Evolutionary conservation across 768 basidiomycete species (phyloP).

Genomic region (Hericium erinaceus): DNA sequence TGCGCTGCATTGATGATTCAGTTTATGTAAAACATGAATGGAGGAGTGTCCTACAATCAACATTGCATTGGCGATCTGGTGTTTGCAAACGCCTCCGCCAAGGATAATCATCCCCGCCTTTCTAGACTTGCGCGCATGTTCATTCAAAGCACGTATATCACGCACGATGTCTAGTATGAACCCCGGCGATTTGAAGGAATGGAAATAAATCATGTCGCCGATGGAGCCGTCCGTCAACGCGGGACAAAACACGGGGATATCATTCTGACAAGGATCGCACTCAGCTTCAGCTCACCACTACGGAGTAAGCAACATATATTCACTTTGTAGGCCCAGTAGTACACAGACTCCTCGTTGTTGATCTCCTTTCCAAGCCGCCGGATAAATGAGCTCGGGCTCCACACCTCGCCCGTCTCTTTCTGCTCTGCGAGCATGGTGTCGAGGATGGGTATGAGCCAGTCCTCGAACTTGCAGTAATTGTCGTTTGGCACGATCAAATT

Average conservation of each 20-base stretch:
- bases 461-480: constrained; percentile 99
- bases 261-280: constrained; percentile 53
- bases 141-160: constrained; percentile 89
- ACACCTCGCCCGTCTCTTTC: constrained; percentile 52
- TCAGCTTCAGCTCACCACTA: constrained; percentile 8
- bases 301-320: constrained; percentile 22
- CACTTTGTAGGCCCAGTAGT: constrained; percentile 99
- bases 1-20: constrained; percentile 49
- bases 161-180: constrained; percentile 88
- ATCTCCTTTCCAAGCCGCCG: constrained; percentile 94
- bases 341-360: constrained; percentile 92
- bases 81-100: constrained; percentile 97
- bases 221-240: constrained; percentile 96
- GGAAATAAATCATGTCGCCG: constrained; percentile 99
- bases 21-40: constrained; percentile 5
- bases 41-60: constrained; percentile 59
- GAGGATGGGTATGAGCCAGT: constrained; percentile 95
- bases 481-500: constrained; percentile 96
- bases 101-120: constrained; percentile 98
- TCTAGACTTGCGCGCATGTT: constrained; percentile 73
- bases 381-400: constrained; percentile 95
- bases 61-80: constrained; percentile 99
- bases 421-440: constrained; percentile 89
- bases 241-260: constrained; percentile 98
- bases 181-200: constrained; percentile 83